A percentile compares a stretch with the other conserved stretches of the same genome.
These are phyloP conservation scores for Penicillium manginii DNA, from an alignment of 495 filamentous ascomycete genomes.

Conservation along the genomic window DNA sequence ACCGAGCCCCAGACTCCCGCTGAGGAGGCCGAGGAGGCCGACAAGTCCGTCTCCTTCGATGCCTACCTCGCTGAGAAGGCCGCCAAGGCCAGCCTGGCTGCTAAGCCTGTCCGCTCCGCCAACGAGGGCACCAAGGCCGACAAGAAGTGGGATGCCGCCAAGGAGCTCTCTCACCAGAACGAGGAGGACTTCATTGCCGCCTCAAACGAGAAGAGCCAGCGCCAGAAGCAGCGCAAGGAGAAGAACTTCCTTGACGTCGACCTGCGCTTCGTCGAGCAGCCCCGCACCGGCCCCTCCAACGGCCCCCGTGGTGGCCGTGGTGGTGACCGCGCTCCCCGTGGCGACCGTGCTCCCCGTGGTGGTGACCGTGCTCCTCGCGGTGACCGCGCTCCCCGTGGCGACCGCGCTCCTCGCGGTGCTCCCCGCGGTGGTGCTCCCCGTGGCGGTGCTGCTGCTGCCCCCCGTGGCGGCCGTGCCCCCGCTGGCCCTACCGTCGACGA, in stretches of 20 bases:
- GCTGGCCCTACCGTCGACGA: constrained; percentile 50
- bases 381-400: constrained; percentile 30
- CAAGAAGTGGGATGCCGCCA: constrained; percentile 91
- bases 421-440: constrained; percentile 35
- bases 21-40: constrained; percentile 67
- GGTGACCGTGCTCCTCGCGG: constrained; percentile 38
- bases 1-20: constrained; percentile 59
- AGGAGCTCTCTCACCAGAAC: constrained; percentile 70
- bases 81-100: constrained; percentile 75
- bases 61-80: constrained; percentile 89
- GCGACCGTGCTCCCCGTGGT: constrained; percentile 41
- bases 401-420: constrained; percentile 39
- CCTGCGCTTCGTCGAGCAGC: constrained; percentile 70
- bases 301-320: constrained; percentile 54
- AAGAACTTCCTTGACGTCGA: constrained; percentile 91
- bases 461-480: constrained; percentile 21
- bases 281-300: constrained; percentile 47
- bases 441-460: constrained; percentile 24
- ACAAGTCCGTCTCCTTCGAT: constrained; percentile 83
- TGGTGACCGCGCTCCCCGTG: constrained; percentile 35
- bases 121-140: constrained; percentile 85
- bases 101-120: constrained; percentile 75
- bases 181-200: constrained; percentile 78
- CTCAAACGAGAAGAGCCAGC: constrained; percentile 77
- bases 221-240: constrained; percentile 87